Percentiles rank a stretch among this genome's conserved stretches.
These are phyloP conservation scores for Flaveria sonorensis DNA, from an alignment of 129 eudicot species.

Conservation along the genomic window DNA sequence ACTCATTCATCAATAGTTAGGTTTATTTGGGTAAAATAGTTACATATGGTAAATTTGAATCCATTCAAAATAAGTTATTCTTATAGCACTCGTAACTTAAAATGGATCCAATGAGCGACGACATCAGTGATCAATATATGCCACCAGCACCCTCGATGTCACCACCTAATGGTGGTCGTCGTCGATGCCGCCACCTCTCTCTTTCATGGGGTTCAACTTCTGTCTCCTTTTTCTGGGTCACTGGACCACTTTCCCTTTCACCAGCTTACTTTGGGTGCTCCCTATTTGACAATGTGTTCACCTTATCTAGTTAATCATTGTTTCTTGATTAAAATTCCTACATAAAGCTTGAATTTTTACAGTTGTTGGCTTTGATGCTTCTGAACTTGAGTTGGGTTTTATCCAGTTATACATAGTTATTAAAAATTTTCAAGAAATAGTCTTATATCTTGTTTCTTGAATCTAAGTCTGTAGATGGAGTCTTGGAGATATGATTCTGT, in stretches of 20 bases:
- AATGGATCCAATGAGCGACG: too few relatives aligned
- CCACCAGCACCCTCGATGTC: too few relatives aligned
- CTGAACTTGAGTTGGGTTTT: conserved; percentile 33
- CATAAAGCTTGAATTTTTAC: conserved; percentile 20
- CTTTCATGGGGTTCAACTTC: conserved; percentile 3
- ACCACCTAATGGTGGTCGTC: too few relatives aligned
- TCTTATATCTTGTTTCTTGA: conserved; percentile 9
- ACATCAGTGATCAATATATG: too few relatives aligned
- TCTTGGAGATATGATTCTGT: conserved; percentile 52
- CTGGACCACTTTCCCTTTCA: conserved; percentile 32
- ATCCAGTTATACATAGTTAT: too few relatives aligned
- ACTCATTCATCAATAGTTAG: too few relatives aligned
- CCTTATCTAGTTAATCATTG: conserved; percentile 27
- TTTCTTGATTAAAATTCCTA: conserved; percentile 22
- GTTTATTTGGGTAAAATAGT: too few relatives aligned
- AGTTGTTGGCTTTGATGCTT: neutral
- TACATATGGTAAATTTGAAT: too few relatives aligned
- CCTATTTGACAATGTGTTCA: conserved; percentile 35
- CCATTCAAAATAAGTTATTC: too few relatives aligned
- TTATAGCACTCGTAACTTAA: too few relatives aligned
- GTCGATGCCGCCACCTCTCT: conserved; percentile 6
- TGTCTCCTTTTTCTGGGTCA: conserved; percentile 34
- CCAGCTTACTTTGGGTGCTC: conserved; percentile 21
- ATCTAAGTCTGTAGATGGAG: conserved; percentile 45
- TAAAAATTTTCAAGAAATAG: conserved; percentile 1